A percentile compares a stretch with the other conserved stretches of the same genome.
These are phyloP conservation scores for Phaeotremella skinneri DNA, from an alignment of 768 basidiomycete genomes.

Conservation along the genomic window DNA sequence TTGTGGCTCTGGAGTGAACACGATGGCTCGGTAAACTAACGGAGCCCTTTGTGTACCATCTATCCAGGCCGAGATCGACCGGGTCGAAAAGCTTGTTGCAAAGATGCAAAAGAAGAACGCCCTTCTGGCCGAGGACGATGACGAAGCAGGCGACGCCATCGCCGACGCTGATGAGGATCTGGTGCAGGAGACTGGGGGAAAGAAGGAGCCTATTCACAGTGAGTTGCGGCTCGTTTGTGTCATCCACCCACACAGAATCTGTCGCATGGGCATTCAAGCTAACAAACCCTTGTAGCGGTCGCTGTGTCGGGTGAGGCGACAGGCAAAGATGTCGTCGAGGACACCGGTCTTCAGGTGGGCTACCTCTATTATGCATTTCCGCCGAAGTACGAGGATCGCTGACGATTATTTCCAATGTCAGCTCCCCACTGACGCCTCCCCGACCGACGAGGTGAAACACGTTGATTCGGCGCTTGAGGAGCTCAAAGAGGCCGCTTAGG, in stretches of 20 bases:
- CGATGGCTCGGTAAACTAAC: constrained; percentile 10
- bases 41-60: not conserved
- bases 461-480: constrained; percentile 43
- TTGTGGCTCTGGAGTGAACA: too few relatives aligned
- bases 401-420: not conserved
- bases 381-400: not conserved
- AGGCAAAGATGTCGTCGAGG: constrained; percentile 34
- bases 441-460: constrained; percentile 36
- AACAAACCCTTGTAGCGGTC: constrained; percentile 26
- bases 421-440: constrained; percentile 33
- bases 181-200: constrained; percentile 30
- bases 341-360: constrained; percentile 43
- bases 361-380: not conserved
- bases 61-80: constrained; percentile 46
- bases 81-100: constrained; percentile 47
- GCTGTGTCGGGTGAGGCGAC: constrained; percentile 41
- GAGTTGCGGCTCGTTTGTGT: constrained; percentile 12
- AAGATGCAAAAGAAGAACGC: constrained; percentile 51
- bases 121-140: constrained; percentile 18
- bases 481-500: constrained; percentile 29
- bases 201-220: constrained; percentile 49
- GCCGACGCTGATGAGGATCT: constrained; percentile 25
- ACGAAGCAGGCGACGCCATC: constrained; percentile 12
- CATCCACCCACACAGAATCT: not conserved
- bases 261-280: not conserved